Conservation (phyloP, 164 flowering plant genomes). For the Magnolia kwangsiensis region DNA sequence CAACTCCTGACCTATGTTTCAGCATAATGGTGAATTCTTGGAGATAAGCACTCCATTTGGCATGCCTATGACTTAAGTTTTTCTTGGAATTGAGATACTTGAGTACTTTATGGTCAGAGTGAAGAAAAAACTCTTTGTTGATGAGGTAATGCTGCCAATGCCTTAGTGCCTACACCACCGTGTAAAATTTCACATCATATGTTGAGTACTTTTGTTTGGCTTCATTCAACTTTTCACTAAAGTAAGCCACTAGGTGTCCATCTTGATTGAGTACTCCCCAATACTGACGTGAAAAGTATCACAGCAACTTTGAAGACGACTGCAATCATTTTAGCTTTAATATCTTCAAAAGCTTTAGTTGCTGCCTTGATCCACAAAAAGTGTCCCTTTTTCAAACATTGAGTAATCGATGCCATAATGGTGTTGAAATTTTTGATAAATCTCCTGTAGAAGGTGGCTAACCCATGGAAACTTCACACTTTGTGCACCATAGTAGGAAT, state of each 20-base stretch:
- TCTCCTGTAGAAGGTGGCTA: neutral
- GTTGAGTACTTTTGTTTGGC: neutral
- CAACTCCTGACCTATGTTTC: neutral
- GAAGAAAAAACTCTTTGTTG: neutral
- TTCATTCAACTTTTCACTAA: neutral
- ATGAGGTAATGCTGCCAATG: constrained; percentile 4
- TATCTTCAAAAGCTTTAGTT: neutral
- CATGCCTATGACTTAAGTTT: neutral
- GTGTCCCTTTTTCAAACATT: neutral
- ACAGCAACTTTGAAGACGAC: constrained; percentile 1
- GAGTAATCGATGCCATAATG: neutral
- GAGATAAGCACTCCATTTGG: neutral
- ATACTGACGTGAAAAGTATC: constrained; percentile 7
- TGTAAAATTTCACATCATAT: constrained; percentile 12
- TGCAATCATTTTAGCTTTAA: neutral
- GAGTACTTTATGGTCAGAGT: neutral
- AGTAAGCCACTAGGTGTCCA: constrained; percentile 1
- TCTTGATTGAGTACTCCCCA: neutral
- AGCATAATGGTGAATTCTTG: neutral
- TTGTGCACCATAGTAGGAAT: neutral
- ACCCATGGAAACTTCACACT: neutral
- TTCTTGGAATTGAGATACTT: neutral
- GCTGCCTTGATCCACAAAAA: neutral
- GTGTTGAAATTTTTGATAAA: neutral
- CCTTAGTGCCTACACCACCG: constrained; percentile 1